A percentile compares a stretch with the other conserved stretches of the same genome.
phyloP scores from a whole-genome alignment of 2,329 filamentous ascomycete genomes.

The Fusarium sp. region DNA sequence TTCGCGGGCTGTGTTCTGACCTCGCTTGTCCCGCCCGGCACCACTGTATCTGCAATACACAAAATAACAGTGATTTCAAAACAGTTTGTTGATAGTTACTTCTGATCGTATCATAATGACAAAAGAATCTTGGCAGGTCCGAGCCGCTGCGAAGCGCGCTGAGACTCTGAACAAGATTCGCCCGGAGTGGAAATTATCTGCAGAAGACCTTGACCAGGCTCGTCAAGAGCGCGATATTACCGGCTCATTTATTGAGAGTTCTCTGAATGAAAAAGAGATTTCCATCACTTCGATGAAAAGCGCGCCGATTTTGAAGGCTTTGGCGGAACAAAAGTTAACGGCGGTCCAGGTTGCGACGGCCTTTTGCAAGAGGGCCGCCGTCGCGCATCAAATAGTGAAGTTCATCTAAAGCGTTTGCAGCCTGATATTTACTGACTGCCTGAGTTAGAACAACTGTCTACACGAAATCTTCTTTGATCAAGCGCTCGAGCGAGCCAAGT shows the following conservation, averaged over 20 bases:
- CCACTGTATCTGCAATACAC: not conserved
- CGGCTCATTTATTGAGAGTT: slow-evolving; percentile 37
- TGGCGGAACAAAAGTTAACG: not conserved
- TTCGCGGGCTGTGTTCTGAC: not conserved
- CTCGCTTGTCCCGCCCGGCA: not conserved
- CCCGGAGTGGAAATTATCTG: slow-evolving; percentile 37
- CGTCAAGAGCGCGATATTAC: slow-evolving; percentile 26
- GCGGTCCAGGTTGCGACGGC: slow-evolving; percentile 61
- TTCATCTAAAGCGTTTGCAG: fast-evolving
- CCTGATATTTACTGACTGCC: not conserved
- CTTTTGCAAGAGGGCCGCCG: slow-evolving; percentile 62
- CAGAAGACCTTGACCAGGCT: slow-evolving; percentile 26
- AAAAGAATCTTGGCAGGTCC: slow-evolving; percentile 28
- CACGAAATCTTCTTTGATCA: slow-evolving; percentile 40
- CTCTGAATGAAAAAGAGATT: slow-evolving; percentile 15
- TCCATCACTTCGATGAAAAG: slow-evolving; percentile 26
- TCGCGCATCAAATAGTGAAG: slow-evolving; percentile 67
- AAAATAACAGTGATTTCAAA: not conserved
- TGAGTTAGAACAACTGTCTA: slow-evolving; percentile 26
- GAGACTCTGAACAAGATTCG: slow-evolving; percentile 35
- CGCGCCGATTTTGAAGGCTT: slow-evolving; percentile 3
- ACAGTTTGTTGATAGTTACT: fast-evolving
- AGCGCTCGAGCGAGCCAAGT: slow-evolving; percentile 28
- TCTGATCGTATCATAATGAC: not conserved
- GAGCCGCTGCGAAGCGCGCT: slow-evolving; percentile 36